phyloP scores from a whole-genome alignment of 768 basidiomycete species.

The Sarcodon aspratus region DNA sequence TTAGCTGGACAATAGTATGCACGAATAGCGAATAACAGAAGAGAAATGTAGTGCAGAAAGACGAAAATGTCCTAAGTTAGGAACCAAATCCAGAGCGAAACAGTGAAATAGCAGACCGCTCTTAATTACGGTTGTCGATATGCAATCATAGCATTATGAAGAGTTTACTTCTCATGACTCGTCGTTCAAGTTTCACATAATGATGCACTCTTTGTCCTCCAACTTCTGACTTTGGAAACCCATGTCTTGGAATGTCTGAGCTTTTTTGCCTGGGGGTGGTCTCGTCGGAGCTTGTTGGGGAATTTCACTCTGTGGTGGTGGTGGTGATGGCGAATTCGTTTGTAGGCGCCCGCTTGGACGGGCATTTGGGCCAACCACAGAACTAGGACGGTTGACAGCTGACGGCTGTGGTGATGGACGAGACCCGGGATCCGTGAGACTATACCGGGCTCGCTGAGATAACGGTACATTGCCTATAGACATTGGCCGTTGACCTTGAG shows the following conservation, averaged over 20 bases:
- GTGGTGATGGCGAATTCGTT: background rate
- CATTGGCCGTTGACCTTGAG: background rate
- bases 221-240: conserved; percentile 71
- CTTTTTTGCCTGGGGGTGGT: conserved; percentile 25
- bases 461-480: conserved; percentile 14
- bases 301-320: background rate
- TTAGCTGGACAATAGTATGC: no score
- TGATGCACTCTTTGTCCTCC: conserved; percentile 74
- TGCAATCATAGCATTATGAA: no score
- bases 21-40: background rate
- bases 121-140: background rate
- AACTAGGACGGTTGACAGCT: background rate
- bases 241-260: conserved; percentile 90
- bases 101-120: background rate
- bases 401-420: background rate
- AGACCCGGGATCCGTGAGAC: conserved; percentile 30
- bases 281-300: conserved; percentile 2
- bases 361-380: background rate
- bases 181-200: conserved; percentile 48
- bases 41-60: no score
- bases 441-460: conserved; percentile 32
- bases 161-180: background rate
- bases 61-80: background rate
- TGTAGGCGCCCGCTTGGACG: background rate
- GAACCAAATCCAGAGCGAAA: background rate